Base-by-base conservation (phyloP, 768 basidiomycete genomes). In the Neoboletus brunneissimus region DNA sequence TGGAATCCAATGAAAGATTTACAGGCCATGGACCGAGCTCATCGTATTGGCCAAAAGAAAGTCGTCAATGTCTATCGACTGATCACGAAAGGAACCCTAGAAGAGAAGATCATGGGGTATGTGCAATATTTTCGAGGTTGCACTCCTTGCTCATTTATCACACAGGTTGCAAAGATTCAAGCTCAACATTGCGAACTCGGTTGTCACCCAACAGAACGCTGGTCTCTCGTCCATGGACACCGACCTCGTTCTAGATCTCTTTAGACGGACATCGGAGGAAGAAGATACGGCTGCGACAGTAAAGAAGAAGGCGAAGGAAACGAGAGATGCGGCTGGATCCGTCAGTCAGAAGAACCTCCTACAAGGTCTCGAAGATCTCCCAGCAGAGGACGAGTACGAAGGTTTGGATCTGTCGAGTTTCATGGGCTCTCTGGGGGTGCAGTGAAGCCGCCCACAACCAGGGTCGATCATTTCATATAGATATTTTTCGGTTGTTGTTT, bases 1-100 rank as follows among this genome's bases (percentile, higher is more conserved):
- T 99, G 97, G 97, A 99, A 99, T 71, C 97, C 97, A 8, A 97
- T 96, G 94, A 98, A 98, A 72, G 97, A 99, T 76, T 76, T 98
- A 7, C 97, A 99, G 68, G 97, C 97, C 9, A 99, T 99, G 97
- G 97, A 99, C 69, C 84, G 97, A 55, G 97, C 97, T 1, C 97
- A 98, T 74, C 88, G 97, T 52, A 88, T 98, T 37, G 97, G 97
- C 7, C 97, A 99, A 76, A 98, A 97, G 79, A 94, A 94, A 72
- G 96, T 98, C 15, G 97, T 99, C 29, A 98, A 98, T 63, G 97
- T 99, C 6, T 99, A 99, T 75, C 88, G 97, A 16, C 76, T 99
- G 51, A 93, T 99, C 64, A 98, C 95, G 13, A 90, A 95, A 68
- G 97, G 95, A 13, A 99, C 97, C 0, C 71, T 99, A 38, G 97